phyloP scores from a whole-genome alignment of 78 protist species.

The Dictyostelium discoideum region dicty_2.7 NC_007088.5:1264501-1265000 shows the following conservation, averaged over 20 bases:
- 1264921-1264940: no score
- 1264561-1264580: no score
- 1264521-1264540: no score
- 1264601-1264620: neutral
- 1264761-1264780: neutral
- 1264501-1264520: no score
- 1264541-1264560: no score
- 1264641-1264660: neutral
- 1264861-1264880: neutral
- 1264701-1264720: neutral
- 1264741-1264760: no score
- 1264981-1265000: no score
- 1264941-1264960: no score
- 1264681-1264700: neutral
- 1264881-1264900: no score
- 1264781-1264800: neutral
- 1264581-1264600: no score
- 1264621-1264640: neutral
- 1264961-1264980: no score
- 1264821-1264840: neutral
- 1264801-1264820: neutral
- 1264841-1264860: neutral
- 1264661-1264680: neutral
- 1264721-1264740: neutral
- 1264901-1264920: no score